phyloP scores from a whole-genome alignment of 768 basidiomycete species.

The Coprinopsis marcescibilis region DNA sequence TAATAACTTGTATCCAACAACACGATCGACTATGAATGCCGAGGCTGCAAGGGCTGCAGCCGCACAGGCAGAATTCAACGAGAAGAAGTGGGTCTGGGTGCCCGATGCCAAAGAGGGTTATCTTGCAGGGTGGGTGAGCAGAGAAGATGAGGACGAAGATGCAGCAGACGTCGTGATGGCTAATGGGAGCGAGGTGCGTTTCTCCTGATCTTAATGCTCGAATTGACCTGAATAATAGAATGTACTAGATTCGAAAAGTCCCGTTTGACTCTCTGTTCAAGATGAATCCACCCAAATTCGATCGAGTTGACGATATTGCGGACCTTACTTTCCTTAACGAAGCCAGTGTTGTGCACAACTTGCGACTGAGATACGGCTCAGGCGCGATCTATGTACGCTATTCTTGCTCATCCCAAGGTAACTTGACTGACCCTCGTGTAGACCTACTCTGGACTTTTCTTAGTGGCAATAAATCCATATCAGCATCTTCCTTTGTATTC shows the following conservation, averaged over 20 bases:
- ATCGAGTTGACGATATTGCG: constrained; percentile 95
- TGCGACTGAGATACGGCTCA: constrained; percentile 84
- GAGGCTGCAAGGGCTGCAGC: constrained; percentile 84
- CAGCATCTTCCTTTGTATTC: constrained; percentile 88
- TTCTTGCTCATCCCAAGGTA: not conserved
- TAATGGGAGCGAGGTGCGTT: constrained; percentile 70
- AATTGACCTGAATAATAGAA: constrained; percentile 1
- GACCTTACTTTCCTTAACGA: constrained; percentile 98
- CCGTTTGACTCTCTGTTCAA: constrained; percentile 81
- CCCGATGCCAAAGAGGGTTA: constrained; percentile 91
- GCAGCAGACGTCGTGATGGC: constrained; percentile 81
- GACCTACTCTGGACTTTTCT: constrained; percentile 95
- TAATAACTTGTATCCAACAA: constrained; percentile 49
- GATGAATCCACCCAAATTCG: constrained; percentile 99
- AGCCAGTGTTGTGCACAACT: constrained; percentile 98
- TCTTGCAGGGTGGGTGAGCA: constrained; percentile 89
- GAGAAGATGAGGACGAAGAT: constrained; percentile 79
- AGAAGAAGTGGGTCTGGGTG: constrained; percentile 99
- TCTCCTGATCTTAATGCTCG: not conserved
- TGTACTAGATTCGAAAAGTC: constrained; percentile 37
- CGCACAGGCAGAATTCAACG: constrained; percentile 92
- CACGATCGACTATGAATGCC: constrained; percentile 44
- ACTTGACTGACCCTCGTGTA: constrained; percentile 24
- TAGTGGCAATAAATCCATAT: constrained; percentile 98
- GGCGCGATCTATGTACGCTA: constrained; percentile 83